These are phyloP conservation scores for Trichoderma citrinoviride DNA, from an alignment of 2,329 filamentous ascomycete species.

Conservation along the genomic window DNA sequence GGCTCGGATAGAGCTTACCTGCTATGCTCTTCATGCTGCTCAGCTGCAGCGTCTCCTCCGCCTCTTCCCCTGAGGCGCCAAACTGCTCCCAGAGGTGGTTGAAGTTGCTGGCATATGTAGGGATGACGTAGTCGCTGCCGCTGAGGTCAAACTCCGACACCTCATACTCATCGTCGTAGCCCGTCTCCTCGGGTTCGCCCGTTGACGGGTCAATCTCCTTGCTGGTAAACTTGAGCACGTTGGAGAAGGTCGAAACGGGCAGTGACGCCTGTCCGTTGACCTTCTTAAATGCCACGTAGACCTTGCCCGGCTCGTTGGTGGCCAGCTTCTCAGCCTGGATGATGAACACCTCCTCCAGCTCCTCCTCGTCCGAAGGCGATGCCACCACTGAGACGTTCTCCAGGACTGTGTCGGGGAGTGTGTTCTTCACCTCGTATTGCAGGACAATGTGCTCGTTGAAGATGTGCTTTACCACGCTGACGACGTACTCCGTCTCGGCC, in stretches of 20 bases:
- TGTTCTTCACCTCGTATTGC: constrained; percentile 98
- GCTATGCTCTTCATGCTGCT: constrained; percentile 87
- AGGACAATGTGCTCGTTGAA: constrained; percentile 97
- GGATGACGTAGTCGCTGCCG: constrained; percentile 91
- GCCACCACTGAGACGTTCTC: constrained; percentile 85
- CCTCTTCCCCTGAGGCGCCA: constrained; percentile 82
- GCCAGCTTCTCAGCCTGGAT: constrained; percentile 80
- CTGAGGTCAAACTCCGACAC: constrained; percentile 88
- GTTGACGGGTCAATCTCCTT: constrained; percentile 97
- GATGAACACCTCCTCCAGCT: constrained; percentile 88
- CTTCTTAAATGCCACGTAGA: constrained; percentile 95
- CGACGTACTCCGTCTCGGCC: constrained; percentile 95
- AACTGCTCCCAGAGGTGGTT: constrained; percentile 94
- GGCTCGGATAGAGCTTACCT: constrained; percentile 57
- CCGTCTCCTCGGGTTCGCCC: constrained; percentile 84
- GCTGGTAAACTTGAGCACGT: constrained; percentile 92
- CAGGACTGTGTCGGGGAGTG: constrained; percentile 82
- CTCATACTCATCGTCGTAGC: constrained; percentile 98
- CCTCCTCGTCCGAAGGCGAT: constrained; percentile 76
- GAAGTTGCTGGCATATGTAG: constrained; percentile 91
- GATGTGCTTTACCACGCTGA: constrained; percentile 89
- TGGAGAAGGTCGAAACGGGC: constrained; percentile 79
- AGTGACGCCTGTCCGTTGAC: constrained; percentile 71
- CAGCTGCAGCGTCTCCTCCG: constrained; percentile 86
- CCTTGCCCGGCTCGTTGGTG: constrained; percentile 84